Evolutionary conservation across 2,329 filamentous ascomycete species (phyloP), one percentile per base, ranked within the genome.

Genomic region (Oidium heveae): DNA sequence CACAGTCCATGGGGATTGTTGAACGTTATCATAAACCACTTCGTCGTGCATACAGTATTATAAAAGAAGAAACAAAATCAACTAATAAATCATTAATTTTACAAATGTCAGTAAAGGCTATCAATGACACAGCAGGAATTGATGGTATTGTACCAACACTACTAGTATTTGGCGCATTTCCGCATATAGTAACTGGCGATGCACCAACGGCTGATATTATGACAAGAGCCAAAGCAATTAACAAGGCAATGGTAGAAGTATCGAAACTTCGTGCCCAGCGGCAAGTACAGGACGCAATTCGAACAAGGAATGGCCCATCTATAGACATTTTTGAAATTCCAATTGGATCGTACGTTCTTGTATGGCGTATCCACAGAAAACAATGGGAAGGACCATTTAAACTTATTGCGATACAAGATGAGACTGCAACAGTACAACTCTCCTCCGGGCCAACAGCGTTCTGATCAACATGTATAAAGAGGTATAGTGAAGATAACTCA

Each of bases 211-310:
- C 34, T 24, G 28, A 49, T 2, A 33, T 53, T 13, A 43, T 13
- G 6, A 33, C 53, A 39, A 9, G 54, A 32, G 46, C 56, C 33
- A 28, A 15, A 8, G 44, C 55, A 2, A 32, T 56, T 22, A 54
- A 52, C 10, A 58, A 58, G 18, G 57, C 55, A 10, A 56, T 54
- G 47, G 53, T 32, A 5, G 55, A 58, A 50, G 33, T 56, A 20
- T 7, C 41, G 16, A 58, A 54, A 20, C 20, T 55, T 10, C 47
- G 34, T 1, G 46, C 49, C 2, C 24, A 24, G 20, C 22, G 49
- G 15, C 15, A 57, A 34, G 15, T 56, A 24, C 1, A 43, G 2
- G 54, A 57, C 22, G 53, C 53, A 32, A 15, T 56, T 0, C 41
- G 33, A 20, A 54, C 16, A 7, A 12, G 41, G 1, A 57, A 57